Base-by-base conservation (phyloP, 768 basidiomycete species). In the Leccinum sublutescens region DNA sequence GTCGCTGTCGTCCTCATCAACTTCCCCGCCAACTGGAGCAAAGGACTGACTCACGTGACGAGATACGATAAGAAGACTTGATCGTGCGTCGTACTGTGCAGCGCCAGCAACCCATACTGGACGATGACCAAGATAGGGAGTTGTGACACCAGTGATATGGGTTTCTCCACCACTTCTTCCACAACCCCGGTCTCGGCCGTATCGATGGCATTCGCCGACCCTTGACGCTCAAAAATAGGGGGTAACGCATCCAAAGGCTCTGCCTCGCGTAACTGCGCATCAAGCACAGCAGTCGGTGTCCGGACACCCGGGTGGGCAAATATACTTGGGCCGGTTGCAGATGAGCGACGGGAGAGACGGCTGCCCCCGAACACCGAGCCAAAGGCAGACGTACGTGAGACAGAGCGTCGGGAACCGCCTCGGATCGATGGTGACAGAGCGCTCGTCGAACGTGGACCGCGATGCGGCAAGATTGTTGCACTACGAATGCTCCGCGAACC, bases 11-110 rank as follows among this genome's bases (percentile, higher is more conserved):
- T 55, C 56, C 27, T 48, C 38, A 4, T 47, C 29, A 56, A 56
- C 29, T 34, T 19, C 4, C 51, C 47, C 12, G 21, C 56, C n/a
- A 43, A 52, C 34, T 19, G 5, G 21, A 21, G 52, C 49, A 23
- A 56, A 45, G 53, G 3, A 21, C 1, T 15, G 1, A 60, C 72
- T 64, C 31, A 73, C 72, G 64, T 66, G 52, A 95, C 91, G 25
- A 95, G 86, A 75, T 95, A 96, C 2, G 91, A 91, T 71, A 95
- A 83, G 78, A 97, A 92, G 29, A 95, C 75, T 73, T 96, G 93
- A 76, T 95, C 91, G 66, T 95, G 94, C 2, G 90, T 93, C 15
- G 89, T 93, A 40, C 86, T 85, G 69, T 97, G 95, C 52, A 98
- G 73, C 4, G 95, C 95, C 62, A 98, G 77, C 61, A 94, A 76